These are phyloP conservation scores for Fusarium longipes DNA, from an alignment of 2,329 filamentous ascomycete genomes.

Conservation along the genomic window DNA sequence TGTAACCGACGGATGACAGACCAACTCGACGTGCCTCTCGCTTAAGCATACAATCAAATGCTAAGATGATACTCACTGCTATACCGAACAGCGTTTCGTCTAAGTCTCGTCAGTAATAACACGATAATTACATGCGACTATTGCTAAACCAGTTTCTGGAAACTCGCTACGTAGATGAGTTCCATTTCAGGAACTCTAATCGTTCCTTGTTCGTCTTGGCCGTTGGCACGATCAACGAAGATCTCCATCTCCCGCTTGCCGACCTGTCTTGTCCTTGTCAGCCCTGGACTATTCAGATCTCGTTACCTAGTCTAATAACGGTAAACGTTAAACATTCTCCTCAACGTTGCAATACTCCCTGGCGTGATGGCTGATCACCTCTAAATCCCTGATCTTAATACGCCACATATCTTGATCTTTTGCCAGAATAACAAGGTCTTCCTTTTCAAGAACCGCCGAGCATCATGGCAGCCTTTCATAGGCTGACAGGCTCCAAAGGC, in stretches of 20 bases:
- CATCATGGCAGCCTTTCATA: slow-evolving; percentile 19
- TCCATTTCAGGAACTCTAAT: slow-evolving; percentile 24
- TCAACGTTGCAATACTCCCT: slow-evolving; percentile 29
- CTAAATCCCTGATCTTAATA: slow-evolving; percentile 33
- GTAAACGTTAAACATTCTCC: slow-evolving; percentile 33
- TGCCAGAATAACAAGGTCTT: slow-evolving; percentile 4
- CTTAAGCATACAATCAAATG: slow-evolving; percentile 13
- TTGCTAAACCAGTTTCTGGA: slow-evolving; percentile 5
- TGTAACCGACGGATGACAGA: slow-evolving; percentile 12
- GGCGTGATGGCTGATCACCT: slow-evolving; percentile 29
- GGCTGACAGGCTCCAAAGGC: neutral
- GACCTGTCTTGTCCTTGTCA: slow-evolving; percentile 19
- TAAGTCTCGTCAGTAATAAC: slow-evolving; percentile 8
- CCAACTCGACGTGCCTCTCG: slow-evolving; percentile 15
- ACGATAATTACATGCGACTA: neutral
- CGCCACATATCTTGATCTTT: slow-evolving; percentile 12
- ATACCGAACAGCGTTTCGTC: slow-evolving; percentile 11
- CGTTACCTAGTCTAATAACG: slow-evolving; percentile 11
- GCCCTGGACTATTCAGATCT: slow-evolving; percentile 23
- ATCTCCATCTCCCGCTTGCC: slow-evolving; percentile 26
- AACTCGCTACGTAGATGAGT: slow-evolving; percentile 19
- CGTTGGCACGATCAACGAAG: slow-evolving; percentile 29
- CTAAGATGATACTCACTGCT: neutral
- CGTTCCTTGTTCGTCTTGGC: slow-evolving; percentile 6
- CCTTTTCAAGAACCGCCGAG: slow-evolving; percentile 35